These are phyloP conservation scores for Brassica juncea DNA, from an alignment of 345 rosid genomes.

Conservation along the genomic window DNA sequence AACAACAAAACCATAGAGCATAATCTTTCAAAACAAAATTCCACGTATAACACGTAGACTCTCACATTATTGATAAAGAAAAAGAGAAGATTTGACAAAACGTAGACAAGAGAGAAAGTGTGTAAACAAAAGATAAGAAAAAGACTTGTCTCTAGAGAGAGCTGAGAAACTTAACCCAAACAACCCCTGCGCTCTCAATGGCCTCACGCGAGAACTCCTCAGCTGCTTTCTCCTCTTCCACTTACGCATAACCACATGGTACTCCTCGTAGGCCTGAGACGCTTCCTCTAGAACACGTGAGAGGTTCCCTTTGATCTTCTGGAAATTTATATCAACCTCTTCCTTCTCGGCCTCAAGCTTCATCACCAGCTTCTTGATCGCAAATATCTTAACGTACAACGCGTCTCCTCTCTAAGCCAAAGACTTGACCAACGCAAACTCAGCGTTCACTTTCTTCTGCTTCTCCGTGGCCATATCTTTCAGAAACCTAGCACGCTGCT, in stretches of 20 bases:
- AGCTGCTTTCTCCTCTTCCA: constrained; percentile 10
- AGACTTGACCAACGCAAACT: neutral
- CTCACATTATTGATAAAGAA: too few relatives aligned
- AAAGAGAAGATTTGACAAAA: too few relatives aligned
- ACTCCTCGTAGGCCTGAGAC: constrained; percentile 1
- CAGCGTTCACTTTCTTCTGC: neutral
- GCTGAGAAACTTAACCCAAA: constrained; percentile 23
- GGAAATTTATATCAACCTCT: neutral
- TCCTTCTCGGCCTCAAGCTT: constrained; percentile 23
- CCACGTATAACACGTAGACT: too few relatives aligned
- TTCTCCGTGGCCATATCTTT: neutral
- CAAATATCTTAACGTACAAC: constrained; percentile 14
- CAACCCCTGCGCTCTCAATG: constrained; percentile 5
- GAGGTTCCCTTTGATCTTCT: neutral
- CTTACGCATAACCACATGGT: constrained; percentile 6
- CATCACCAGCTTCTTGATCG: neutral
- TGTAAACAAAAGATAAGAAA: neutral
- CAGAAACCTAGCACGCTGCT: neutral
- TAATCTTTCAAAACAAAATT: too few relatives aligned
- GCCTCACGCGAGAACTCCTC: constrained; percentile 8
- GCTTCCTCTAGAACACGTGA: constrained; percentile 12
- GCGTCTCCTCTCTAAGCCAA: constrained; percentile 21
- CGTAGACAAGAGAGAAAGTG: neutral
- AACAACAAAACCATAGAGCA: too few relatives aligned
- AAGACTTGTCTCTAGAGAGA: neutral